Base-by-base conservation (phyloP, 1,139 yeast genomes). In the Kazachstania sp. region DNA sequence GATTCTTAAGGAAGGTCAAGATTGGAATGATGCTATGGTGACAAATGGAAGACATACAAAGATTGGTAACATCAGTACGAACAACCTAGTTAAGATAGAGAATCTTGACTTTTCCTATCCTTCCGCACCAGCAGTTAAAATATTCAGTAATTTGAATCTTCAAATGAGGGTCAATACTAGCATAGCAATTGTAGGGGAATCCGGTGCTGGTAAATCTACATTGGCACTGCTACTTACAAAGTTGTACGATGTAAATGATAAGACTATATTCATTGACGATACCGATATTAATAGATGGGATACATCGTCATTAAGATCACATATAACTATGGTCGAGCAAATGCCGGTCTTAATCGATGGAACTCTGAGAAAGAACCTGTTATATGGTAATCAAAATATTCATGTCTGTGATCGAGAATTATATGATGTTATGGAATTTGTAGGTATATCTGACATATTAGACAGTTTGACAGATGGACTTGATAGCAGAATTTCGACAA, bases 191-290 rank as follows among this genome's bases (percentile, higher is more conserved):
- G 76, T 81, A 12, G 95, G 95, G 1, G 78, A 74, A 48, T 83
- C 94, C 7, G 95, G 95, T 0, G 75, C 82, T 20, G 95, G 95
- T 0, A 86, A 86, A 64, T 81, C 92, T 0, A 85, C 95, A 0
- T 58, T 86, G 3, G 61, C 77, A 0, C 71, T 74, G 2, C 58
- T 86, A 8, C 54, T 85, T 0, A 66, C 79, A 3, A 71, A 84
- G 42, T 65, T 86, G 8, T 79, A 77, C 55, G 65, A 63, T 4
- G 66, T 70, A 7, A 54, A 64, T 0, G 68, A 74, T 9, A 68
- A 74, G 13, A 55, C 60, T 0, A 64, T 79, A 1, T 60, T 52
- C 45, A 56, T 60, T 35, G 78, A 58, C 57, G 74, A 61, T 60
- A 71, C 43, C 46, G 79, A 79, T 51, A 66, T 83, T 9, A 65